phyloP scores from a whole-genome alignment of 805 yeast genomes.

The Candida succiphila region DNA sequence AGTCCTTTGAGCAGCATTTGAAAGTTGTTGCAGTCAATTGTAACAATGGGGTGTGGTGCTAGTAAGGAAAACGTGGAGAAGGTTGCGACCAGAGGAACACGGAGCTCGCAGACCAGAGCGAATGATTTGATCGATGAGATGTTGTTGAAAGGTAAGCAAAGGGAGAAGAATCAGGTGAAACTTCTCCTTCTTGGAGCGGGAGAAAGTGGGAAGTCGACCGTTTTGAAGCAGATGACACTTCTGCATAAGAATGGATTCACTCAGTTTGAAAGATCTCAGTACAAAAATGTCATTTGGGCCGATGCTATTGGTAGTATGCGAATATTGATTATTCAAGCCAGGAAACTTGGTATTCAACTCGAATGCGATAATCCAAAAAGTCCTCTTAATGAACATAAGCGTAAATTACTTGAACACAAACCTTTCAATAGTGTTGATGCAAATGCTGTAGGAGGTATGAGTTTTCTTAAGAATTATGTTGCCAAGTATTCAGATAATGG shows the following conservation, averaged over 20 bases:
- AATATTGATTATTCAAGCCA: conserved; percentile 63
- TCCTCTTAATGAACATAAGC: conserved; percentile 35
- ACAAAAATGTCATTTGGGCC: conserved; percentile 84
- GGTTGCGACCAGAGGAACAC: background rate
- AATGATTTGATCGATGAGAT: conserved; percentile 60
- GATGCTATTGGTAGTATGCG: conserved; percentile 85
- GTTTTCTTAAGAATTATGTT: conserved; percentile 55
- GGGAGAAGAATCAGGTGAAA: conserved; percentile 52
- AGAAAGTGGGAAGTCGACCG: conserved; percentile 91
- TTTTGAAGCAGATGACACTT: conserved; percentile 77
- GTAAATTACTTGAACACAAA: conserved; percentile 43
- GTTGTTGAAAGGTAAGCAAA: conserved; percentile 39
- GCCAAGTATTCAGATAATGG: conserved; percentile 48
- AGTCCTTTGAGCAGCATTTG: no score
- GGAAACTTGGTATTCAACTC: conserved; percentile 50
- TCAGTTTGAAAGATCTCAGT: conserved; percentile 68
- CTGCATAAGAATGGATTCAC: conserved; percentile 82
- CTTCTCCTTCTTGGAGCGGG: conserved; percentile 86
- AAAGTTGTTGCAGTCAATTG: no score
- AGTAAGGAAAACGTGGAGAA: background rate
- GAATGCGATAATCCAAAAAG: conserved; percentile 53
- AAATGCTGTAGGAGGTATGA: conserved; percentile 54
- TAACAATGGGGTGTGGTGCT: conserved; percentile 1
- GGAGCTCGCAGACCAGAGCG: conserved; percentile 17
- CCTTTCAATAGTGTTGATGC: conserved; percentile 57